phyloP scores from a whole-genome alignment of 2,329 filamentous ascomycete species.

The Beauveria rudraprayagi region DNA sequence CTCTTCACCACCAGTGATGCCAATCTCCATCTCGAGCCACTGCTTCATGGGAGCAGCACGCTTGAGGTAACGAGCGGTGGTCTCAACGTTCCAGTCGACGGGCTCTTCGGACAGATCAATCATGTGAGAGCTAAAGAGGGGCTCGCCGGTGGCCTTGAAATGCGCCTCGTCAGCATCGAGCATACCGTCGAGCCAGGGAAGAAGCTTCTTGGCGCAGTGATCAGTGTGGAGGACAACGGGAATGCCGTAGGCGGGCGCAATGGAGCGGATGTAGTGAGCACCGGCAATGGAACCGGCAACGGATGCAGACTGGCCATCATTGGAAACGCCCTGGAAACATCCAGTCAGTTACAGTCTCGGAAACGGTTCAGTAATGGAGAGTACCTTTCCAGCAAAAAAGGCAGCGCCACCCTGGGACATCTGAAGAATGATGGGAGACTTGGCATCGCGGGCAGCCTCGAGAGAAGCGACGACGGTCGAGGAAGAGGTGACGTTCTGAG shows the following conservation, averaged over 20 bases:
- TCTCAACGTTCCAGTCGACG: constrained; percentile 84
- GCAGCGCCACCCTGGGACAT: constrained; percentile 88
- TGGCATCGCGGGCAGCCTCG: constrained; percentile 88
- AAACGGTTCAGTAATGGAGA: not conserved
- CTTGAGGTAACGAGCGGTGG: constrained; percentile 88
- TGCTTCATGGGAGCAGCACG: constrained; percentile 94
- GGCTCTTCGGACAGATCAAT: constrained; percentile 93
- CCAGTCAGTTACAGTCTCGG: not conserved
- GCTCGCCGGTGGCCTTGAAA: constrained; percentile 89
- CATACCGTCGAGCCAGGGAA: constrained; percentile 96
- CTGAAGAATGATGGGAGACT: constrained; percentile 89
- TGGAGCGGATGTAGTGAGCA: constrained; percentile 85
- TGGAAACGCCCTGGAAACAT: constrained; percentile 59
- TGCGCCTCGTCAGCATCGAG: constrained; percentile 87
- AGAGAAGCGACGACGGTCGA: constrained; percentile 71
- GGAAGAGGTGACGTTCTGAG: constrained; percentile 79
- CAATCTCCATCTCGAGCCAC: constrained; percentile 92
- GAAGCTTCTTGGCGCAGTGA: constrained; percentile 98
- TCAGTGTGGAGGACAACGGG: constrained; percentile 95
- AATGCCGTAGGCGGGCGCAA: constrained; percentile 81
- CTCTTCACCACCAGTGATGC: constrained; percentile 93
- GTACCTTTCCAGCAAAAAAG: constrained; percentile 81
- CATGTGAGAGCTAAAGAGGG: constrained; percentile 96
- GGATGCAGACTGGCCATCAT: constrained; percentile 75
- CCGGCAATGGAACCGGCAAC: constrained; percentile 81